These are phyloP conservation scores for Malus orientalis DNA, from an alignment of 306 rosid species.

Conservation along the genomic window DNA sequence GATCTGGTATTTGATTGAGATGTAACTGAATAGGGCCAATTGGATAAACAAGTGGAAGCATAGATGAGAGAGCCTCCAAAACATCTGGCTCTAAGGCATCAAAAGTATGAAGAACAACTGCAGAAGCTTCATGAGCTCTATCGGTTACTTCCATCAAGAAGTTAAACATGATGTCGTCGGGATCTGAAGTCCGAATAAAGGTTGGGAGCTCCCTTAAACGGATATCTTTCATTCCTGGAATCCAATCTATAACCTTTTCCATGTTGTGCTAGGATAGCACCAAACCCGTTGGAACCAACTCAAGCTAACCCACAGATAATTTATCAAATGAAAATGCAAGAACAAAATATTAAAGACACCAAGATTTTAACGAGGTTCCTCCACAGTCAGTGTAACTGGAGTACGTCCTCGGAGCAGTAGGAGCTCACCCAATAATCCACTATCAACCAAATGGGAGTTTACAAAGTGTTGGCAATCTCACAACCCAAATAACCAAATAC, in stretches of 20 bases:
- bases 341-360: no score
- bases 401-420: no score
- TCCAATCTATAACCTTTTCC: slow-evolving; percentile 3
- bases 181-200: background rate
- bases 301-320: no score
- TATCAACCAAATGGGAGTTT: no score
- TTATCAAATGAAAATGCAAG: no score
- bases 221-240: slow-evolving; percentile 3
- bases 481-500: no score
- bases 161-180: background rate
- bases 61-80: background rate
- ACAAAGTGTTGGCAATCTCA: no score
- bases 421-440: no score
- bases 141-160: background rate
- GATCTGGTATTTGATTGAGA: background rate
- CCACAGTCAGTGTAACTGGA: no score
- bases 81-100: background rate
- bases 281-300: no score
- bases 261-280: no score
- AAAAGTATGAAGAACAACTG: slow-evolving; percentile 3
- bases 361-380: no score
- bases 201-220: slow-evolving; percentile 1
- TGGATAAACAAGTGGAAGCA: background rate
- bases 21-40: slow-evolving; percentile 11
- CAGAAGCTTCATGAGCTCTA: background rate